A percentile compares a stretch with the other conserved stretches of the same genome.
Evolutionary conservation across 2,329 filamentous ascomycete species (phyloP).

Genomic region (Zarea fungicola): DNA sequence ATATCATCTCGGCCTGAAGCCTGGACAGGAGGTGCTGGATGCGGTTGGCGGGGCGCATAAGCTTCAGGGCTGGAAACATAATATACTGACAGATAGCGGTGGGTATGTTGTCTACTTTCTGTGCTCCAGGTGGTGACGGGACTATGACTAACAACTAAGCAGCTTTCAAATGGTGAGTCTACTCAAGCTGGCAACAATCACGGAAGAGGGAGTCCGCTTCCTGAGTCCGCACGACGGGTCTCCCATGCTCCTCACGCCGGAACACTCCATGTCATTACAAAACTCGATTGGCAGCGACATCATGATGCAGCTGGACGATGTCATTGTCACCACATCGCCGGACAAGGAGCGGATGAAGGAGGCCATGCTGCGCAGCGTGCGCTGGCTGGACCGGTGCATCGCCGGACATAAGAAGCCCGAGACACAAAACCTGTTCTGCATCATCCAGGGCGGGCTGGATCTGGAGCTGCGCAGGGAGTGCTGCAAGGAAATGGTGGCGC

Average conservation of each 20-base stretch:
- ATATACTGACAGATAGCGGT: slow-evolving; percentile 81
- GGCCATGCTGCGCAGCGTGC: slow-evolving; percentile 88
- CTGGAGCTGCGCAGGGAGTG: slow-evolving; percentile 80
- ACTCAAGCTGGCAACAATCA: slow-evolving; percentile 86
- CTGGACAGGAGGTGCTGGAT: slow-evolving; percentile 84
- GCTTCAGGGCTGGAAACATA: slow-evolving; percentile 90
- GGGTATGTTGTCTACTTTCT: slow-evolving; percentile 42
- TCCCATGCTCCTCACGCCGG: slow-evolving; percentile 94
- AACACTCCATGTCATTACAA: slow-evolving; percentile 92
- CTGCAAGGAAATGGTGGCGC: slow-evolving; percentile 77
- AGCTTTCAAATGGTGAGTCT: slow-evolving; percentile 99
- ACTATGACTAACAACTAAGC: slow-evolving; percentile 5
- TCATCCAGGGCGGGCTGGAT: slow-evolving; percentile 94
- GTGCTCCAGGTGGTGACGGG: slow-evolving; percentile 17
- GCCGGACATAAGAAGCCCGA: slow-evolving; percentile 78
- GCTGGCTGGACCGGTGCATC: slow-evolving; percentile 95
- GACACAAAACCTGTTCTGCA: slow-evolving; percentile 92
- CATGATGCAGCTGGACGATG: slow-evolving; percentile 99
- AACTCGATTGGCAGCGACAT: slow-evolving; percentile 98
- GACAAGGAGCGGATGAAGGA: slow-evolving; percentile 83
- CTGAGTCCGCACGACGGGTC: slow-evolving; percentile 92
- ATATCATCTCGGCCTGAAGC: slow-evolving; percentile 92
- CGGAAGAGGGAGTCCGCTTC: slow-evolving; percentile 92
- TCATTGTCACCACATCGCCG: slow-evolving; percentile 91
- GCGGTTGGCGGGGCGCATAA: slow-evolving; percentile 88